Base-by-base conservation (phyloP, 768 basidiomycete genomes). In the Auricularia auricula-judae region DNA sequence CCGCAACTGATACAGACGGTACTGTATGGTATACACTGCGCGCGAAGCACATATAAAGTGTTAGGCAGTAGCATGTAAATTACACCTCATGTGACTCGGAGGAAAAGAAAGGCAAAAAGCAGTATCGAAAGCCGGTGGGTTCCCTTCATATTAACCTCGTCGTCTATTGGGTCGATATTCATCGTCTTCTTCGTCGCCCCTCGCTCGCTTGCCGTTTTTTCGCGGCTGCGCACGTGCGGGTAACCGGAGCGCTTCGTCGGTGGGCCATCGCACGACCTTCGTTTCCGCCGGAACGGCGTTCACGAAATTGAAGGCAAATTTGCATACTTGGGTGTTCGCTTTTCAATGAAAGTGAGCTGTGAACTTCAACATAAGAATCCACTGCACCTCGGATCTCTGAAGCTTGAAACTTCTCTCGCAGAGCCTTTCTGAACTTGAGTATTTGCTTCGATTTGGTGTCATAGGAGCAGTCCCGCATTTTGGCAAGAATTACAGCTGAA, bases 1-100 rank as follows among this genome's bases (percentile, higher is more conserved):
- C 89, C 2, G 81, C 86, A 53, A 90, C 87, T 62, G 87, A 89
- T 62, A 70, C 79, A 0, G 79, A 83, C 11, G 88, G 87, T 0
- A 73, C 83, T 42, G 67, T 71, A 34, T 89, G 84, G 82, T 96
- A 93, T 73, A 89, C 87, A 1, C 81, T 88, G 1, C 77, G 89
- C 67, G 82, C 64, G 18, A 63, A 60, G 29, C 67, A 65, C 18
- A 62, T 42, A n/a, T 51, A 36, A 36, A 36, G n/a, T 80, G 21
- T 51, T 18, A 18, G 39, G 85, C 75, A 68, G 4, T 44, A 44
- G 43, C 43, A 44, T 44, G 18, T 10, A 10, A 11, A 44, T 44
- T 18, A 10, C 10, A 44, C 11, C 43, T 11, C 11, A 18, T 44
- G 43, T 11, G 10, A 11, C 11, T 44, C 42, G 5, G 10, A 3